These are phyloP conservation scores for Chrysoporthe puriensis DNA, from an alignment of 2,329 filamentous ascomycete species.

Conservation along the genomic window DNA sequence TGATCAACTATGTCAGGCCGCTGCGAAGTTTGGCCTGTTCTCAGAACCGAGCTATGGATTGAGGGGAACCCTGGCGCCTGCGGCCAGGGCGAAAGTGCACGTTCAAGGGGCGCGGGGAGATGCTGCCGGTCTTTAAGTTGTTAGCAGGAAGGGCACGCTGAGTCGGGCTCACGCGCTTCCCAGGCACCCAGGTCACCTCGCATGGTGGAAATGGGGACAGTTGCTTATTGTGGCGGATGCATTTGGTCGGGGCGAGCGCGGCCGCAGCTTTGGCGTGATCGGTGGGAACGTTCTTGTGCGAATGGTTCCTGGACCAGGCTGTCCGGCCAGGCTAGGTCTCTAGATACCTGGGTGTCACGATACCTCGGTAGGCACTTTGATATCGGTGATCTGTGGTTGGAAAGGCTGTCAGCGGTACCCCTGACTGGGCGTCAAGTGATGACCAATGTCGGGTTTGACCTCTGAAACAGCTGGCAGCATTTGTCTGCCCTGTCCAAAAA, in stretches of 20 bases:
- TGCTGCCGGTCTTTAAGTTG: slow-evolving; percentile 1
- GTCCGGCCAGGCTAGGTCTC: not conserved
- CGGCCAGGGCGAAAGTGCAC: not conserved
- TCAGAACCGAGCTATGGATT: not conserved
- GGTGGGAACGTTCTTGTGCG: not conserved
- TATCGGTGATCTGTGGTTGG: slow-evolving; percentile 19
- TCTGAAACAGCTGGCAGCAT: slow-evolving; percentile 26
- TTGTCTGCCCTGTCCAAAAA: slow-evolving; percentile 20
- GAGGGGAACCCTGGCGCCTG: not conserved
- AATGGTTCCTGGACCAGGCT: not conserved
- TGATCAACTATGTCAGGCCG: not conserved
- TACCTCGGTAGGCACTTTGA: slow-evolving; percentile 1
- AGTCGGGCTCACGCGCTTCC: too few species aligned
- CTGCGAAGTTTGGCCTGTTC: not conserved
- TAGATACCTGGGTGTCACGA: not conserved
- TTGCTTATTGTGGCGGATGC: slow-evolving; percentile 2
- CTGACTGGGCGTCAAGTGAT: slow-evolving; percentile 22
- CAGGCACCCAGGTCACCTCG: not conserved
- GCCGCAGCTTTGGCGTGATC: not conserved
- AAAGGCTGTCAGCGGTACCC: slow-evolving; percentile 18
- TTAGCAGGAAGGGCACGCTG: not conserved
- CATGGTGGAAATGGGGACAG: not conserved
- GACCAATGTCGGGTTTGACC: slow-evolving; percentile 25
- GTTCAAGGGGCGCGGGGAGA: not conserved
- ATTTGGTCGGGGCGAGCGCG: not conserved